phyloP scores from a whole-genome alignment of 805 yeast genomes.

The Dipodascopsis uninucleata region DNA sequence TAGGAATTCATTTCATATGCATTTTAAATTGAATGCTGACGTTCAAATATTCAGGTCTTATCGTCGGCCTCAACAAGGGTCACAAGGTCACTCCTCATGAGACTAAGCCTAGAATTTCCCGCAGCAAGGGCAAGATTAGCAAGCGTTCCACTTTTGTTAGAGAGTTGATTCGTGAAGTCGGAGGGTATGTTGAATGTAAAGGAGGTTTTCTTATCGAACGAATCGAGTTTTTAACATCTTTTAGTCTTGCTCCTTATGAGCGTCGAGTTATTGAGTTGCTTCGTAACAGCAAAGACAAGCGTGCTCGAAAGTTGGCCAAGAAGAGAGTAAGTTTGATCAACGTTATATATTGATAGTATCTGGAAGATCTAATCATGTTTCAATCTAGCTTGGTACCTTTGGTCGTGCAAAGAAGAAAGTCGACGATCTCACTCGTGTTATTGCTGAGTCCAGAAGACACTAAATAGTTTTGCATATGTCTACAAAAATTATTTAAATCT shows the following conservation, averaged over 20 bases:
- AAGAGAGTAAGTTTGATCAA: constrained; percentile 56
- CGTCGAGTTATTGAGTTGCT: constrained; percentile 98
- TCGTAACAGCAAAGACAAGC: constrained; percentile 99
- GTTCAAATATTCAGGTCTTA: constrained; percentile 55
- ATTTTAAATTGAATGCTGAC: not conserved
- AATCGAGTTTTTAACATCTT: not conserved
- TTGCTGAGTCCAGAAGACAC: constrained; percentile 28
- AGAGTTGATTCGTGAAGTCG: constrained; percentile 90
- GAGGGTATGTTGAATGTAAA: constrained; percentile 48
- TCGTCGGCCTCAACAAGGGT: constrained; percentile 99
- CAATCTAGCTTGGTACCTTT: constrained; percentile 84
- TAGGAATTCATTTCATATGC: too few relatives aligned
- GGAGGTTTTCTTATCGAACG: too few relatives aligned
- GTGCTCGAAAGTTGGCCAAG: constrained; percentile 99
- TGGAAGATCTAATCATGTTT: not conserved
- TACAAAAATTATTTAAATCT: constrained; percentile 5
- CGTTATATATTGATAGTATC: not conserved
- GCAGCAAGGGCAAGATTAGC: constrained; percentile 95
- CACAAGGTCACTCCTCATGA: constrained; percentile 87
- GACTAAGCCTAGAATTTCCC: constrained; percentile 82
- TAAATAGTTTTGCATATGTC: constrained; percentile 1
- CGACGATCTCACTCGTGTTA: constrained; percentile 76
- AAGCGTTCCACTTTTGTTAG: constrained; percentile 96
- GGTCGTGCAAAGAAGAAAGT: constrained; percentile 99
- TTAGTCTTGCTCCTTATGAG: constrained; percentile 92